Conservation (phyloP, 805 yeast genomes). For the Metschnikowia aberdeeniae region DNA sequence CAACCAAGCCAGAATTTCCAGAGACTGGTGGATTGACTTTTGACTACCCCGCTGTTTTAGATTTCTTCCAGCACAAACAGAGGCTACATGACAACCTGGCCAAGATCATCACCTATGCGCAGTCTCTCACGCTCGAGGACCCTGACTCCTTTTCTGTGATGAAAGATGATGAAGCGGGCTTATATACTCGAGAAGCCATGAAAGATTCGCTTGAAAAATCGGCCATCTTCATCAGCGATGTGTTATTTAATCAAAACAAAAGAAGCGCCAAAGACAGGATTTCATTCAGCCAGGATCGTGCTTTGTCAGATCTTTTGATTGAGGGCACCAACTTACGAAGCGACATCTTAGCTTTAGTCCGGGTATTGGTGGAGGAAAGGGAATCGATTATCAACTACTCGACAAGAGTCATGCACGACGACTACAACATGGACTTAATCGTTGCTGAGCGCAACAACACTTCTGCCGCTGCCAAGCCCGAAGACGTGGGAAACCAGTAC, state of each 20-base stretch:
- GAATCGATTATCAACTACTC: conserved; percentile 68
- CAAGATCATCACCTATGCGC: conserved; percentile 61
- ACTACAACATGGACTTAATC: conserved; percentile 56
- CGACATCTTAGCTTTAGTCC: conserved; percentile 39
- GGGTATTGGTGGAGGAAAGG: conserved; percentile 64
- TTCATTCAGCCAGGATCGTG: conserved; percentile 37
- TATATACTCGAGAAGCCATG: conserved; percentile 36
- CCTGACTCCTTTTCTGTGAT: conserved; percentile 70
- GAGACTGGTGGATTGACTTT: conserved; percentile 25
- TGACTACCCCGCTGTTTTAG: conserved; percentile 56
- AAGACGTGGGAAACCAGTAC: conserved; percentile 30
- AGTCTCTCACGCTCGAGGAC: conserved; percentile 64
- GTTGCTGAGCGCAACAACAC: conserved; percentile 46
- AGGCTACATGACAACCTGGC: conserved; percentile 58
- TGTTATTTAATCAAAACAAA: conserved; percentile 45
- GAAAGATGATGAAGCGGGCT: conserved; percentile 49
- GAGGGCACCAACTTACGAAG: conserved; percentile 34
- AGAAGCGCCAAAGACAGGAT: conserved; percentile 30
- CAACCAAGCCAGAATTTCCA: conserved; percentile 7
- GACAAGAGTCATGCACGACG: conserved; percentile 73
- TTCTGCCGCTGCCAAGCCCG: conserved; percentile 32
- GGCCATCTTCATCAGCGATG: conserved; percentile 44
- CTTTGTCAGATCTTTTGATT: conserved; percentile 35
- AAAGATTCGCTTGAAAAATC: conserved; percentile 45
- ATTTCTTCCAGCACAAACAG: conserved; percentile 73